Conservation (phyloP, 2,329 filamentous ascomycete species). For the Pleomassaria siparia region DNA sequence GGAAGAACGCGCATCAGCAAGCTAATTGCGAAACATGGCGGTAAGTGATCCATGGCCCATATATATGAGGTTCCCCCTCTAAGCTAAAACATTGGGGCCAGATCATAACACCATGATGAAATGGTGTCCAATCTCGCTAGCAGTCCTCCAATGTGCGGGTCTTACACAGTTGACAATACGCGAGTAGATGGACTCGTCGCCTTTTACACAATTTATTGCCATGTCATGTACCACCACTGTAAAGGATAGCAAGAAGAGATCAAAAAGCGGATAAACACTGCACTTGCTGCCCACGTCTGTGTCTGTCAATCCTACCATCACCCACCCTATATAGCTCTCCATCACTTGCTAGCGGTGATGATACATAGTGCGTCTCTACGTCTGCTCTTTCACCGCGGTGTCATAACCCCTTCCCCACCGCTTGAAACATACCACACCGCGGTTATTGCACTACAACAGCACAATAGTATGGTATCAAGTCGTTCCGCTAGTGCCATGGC, state of each 20-base stretch:
- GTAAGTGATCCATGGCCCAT: slow-evolving; percentile 21
- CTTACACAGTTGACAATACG: slow-evolving; percentile 9
- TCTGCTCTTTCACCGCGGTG: neutral
- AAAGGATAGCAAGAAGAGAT: too few relatives aligned
- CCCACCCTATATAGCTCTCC: too few relatives aligned
- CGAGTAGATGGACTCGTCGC: neutral
- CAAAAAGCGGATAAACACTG: too few relatives aligned
- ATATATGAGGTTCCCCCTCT: slow-evolving; percentile 10
- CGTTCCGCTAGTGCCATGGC: too few relatives aligned
- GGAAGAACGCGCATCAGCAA: slow-evolving; percentile 31
- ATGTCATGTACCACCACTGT: too few relatives aligned
- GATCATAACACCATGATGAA: slow-evolving; percentile 38
- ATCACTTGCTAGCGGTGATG: too few relatives aligned
- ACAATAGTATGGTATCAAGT: too few relatives aligned
- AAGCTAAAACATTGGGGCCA: slow-evolving; percentile 12
- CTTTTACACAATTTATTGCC: neutral
- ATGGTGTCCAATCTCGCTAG: slow-evolving; percentile 31
- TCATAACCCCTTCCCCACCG: neutral
- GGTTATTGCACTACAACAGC: too few relatives aligned
- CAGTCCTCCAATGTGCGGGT: slow-evolving; percentile 29
- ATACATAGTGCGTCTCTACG: too few relatives aligned
- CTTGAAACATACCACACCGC: too few relatives aligned
- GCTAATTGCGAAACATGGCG: slow-evolving; percentile 40
- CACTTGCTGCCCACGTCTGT: too few relatives aligned
- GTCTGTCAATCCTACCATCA: too few relatives aligned